phyloP scores from a whole-genome alignment of 805 yeast genomes.

The Pichia paraexigua region DNA sequence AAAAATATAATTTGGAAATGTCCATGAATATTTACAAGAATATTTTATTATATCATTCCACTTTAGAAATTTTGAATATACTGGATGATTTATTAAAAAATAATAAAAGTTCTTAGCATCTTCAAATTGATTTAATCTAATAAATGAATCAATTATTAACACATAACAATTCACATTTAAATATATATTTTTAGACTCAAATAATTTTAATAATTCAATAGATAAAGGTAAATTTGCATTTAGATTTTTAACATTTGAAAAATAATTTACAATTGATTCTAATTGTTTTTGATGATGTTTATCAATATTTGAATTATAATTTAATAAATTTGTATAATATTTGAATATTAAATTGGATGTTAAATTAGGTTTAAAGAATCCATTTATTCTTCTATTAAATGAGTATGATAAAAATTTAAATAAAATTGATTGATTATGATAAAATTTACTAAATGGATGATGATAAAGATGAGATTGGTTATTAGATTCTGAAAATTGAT shows the following conservation, averaged over 20 bases:
- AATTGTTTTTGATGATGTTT: constrained; percentile 2
- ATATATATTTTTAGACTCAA: background rate
- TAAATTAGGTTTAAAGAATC: constrained; percentile 1
- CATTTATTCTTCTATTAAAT: background rate
- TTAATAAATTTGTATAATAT: background rate
- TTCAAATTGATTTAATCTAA: constrained; percentile 14
- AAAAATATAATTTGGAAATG: constrained; percentile 6
- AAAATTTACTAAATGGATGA: constrained; percentile 15
- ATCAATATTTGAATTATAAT: background rate
- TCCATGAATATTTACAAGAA: constrained; percentile 15
- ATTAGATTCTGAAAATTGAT: constrained; percentile 1
- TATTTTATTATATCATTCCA: background rate
- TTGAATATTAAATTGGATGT: constrained; percentile 2
- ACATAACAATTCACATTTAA: constrained; percentile 10
- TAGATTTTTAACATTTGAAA: background rate
- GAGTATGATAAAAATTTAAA: constrained; percentile 15
- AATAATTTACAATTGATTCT: background rate
- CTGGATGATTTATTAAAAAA: background rate
- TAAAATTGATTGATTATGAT: constrained; percentile 15
- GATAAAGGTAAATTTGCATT: background rate
- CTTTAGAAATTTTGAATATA: background rate
- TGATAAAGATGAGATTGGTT: constrained; percentile 7
- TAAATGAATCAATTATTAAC: constrained; percentile 12
- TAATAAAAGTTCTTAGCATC: constrained; percentile 13
- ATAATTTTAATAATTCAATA: background rate